A percentile compares a stretch with the other conserved stretches of the same genome.
Evolutionary conservation across 441 rosid species (phyloP).

Genomic region (Corymbia citriodora): DNA sequence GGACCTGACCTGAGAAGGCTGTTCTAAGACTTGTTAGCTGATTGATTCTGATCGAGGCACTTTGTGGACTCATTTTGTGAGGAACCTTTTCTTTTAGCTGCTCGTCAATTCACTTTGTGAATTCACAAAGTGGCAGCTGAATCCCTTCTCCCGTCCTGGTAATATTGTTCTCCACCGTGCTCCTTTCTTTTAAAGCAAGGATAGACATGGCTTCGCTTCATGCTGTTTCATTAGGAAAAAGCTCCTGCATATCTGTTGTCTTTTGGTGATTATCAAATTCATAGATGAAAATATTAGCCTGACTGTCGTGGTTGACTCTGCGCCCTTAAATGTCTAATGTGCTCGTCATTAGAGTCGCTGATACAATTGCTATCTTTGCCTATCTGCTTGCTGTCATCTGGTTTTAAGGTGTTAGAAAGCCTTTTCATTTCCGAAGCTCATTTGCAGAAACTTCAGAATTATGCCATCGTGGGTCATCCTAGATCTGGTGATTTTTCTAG

Average conservation of each 20-base stretch:
- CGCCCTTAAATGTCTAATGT: background rate
- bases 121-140: background rate
- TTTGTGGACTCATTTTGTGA: background rate
- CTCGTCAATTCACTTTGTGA: background rate
- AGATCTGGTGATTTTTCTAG: background rate
- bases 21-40: background rate
- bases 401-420: background rate
- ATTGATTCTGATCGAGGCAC: background rate
- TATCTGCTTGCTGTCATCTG: background rate
- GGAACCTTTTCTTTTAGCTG: background rate
- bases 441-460: background rate
- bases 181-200: background rate
- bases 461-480: background rate
- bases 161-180: background rate
- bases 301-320: background rate
- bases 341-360: background rate
- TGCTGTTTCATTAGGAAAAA: background rate
- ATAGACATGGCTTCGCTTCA: background rate
- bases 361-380: background rate
- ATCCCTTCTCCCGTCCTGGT: background rate
- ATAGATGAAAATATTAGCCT: background rate
- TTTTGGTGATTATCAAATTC: background rate
- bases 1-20: background rate
- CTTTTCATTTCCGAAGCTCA: background rate
- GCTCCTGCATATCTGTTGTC: background rate